Evolutionary conservation across 2,329 filamentous ascomycete genomes (phyloP).

Genomic region (Fusarium oxysporum): DNA sequence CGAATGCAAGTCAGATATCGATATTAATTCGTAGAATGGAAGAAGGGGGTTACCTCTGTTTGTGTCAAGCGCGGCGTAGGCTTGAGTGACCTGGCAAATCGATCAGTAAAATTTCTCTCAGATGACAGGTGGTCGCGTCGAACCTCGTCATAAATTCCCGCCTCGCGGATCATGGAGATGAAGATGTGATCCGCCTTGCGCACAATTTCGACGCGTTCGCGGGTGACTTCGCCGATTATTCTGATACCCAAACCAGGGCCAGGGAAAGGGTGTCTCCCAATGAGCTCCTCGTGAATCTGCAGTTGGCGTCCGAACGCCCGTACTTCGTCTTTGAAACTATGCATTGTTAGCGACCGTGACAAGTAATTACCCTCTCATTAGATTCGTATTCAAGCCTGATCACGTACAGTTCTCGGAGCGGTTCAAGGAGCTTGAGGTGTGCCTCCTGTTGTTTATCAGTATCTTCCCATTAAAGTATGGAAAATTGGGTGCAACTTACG

Average conservation of each 20-base stretch:
- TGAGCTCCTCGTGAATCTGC: conserved; percentile 44
- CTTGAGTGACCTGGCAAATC: conserved; percentile 41
- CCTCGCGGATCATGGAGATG: conserved; percentile 76
- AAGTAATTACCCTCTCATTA: not conserved
- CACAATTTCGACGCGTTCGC: conserved; percentile 79
- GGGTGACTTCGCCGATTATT: conserved; percentile 72
- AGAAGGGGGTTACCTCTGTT: conserved; percentile 24
- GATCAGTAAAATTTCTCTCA: conserved; percentile 1
- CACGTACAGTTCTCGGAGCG: conserved; percentile 61
- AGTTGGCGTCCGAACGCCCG: conserved; percentile 48
- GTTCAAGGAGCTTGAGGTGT: conserved; percentile 40
- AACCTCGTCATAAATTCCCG: conserved; percentile 65
- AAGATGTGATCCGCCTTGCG: conserved; percentile 77
- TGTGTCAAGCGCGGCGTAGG: conserved; percentile 43
- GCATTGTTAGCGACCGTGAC: conserved; percentile 13
- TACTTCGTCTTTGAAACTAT: conserved; percentile 80
- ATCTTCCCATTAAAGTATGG: not conserved
- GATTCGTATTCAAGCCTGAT: not conserved
- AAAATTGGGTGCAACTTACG: conserved; percentile 2
- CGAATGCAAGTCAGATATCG: conserved; percentile 14
- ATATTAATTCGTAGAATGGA: not conserved
- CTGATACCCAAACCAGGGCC: conserved; percentile 47
- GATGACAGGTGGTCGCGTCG: conserved; percentile 15
- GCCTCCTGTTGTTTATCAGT: conserved; percentile 36
- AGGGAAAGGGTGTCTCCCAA: conserved; percentile 75